Conservation (phyloP, 192 early-diverging fungal species). For the Coemansia sp. region DNA sequence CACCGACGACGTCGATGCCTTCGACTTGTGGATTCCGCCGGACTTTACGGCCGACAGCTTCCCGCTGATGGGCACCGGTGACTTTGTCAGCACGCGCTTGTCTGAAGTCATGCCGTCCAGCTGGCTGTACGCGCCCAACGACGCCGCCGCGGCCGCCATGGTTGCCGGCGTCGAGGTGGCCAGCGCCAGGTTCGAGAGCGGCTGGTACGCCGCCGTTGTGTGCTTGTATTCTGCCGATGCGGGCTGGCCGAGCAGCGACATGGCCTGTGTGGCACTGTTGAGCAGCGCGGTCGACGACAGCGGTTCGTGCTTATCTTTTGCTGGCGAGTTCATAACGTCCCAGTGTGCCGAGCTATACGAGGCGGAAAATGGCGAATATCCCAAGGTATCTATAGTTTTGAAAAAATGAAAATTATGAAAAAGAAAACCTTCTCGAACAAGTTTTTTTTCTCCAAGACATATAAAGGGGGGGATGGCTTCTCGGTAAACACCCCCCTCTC, state of each 20-base stretch:
- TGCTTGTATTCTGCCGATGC: neutral
- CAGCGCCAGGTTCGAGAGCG: neutral
- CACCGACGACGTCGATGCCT: constrained; percentile 4
- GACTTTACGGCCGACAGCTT: neutral
- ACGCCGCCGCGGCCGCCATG: no score
- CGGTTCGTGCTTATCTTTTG: constrained; percentile 2
- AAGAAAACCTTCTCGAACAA: no score
- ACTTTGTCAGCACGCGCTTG: neutral
- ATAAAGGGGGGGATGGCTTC: no score
- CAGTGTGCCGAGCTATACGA: neutral
- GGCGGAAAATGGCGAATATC: constrained; percentile 1
- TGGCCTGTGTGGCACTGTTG: neutral
- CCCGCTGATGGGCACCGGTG: neutral
- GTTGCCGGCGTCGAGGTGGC: neutral
- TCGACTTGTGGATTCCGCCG: constrained; percentile 15
- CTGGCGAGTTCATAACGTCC: neutral
- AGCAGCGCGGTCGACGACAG: neutral
- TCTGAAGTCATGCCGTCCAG: no score
- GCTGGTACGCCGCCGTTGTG: neutral
- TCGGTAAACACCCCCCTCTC: no score
- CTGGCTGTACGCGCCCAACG: no score
- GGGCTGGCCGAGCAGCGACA: neutral
- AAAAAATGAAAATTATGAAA: neutral
- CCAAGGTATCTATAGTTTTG: neutral
- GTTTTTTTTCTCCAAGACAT: no score